Evolutionary conservation across 1,284 basidiomycete genomes (phyloP).

Genomic region (Vanrija sp.): DNA sequence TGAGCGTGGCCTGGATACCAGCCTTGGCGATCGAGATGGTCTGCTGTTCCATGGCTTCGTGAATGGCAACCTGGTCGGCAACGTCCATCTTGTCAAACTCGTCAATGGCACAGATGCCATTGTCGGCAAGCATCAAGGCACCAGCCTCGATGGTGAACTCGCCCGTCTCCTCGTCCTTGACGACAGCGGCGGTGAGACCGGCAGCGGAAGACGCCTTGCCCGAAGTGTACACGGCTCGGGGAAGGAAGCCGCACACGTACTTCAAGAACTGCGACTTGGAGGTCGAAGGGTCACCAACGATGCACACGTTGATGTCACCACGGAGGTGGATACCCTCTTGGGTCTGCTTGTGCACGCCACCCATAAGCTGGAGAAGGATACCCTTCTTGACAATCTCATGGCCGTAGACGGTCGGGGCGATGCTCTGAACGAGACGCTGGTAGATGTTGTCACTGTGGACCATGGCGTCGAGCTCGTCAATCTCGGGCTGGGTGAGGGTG

Average conservation of each 20-base stretch:
- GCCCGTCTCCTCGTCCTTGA: conserved; percentile 97
- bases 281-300: conserved; percentile 94
- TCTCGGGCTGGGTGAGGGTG: conserved; percentile 86
- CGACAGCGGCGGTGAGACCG: conserved; percentile 96
- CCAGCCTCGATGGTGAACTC: conserved; percentile 99
- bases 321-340: conserved; percentile 93
- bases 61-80: conserved; percentile 96
- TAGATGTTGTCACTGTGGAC: conserved; percentile 92
- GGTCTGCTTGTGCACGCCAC: conserved; percentile 98
- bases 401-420: conserved; percentile 97
- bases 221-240: conserved; percentile 96
- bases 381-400: conserved; percentile 99
- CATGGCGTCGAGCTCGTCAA: conserved; percentile 91
- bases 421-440: conserved; percentile 84
- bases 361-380: conserved; percentile 94
- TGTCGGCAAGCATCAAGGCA: conserved; percentile 98
- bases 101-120: conserved; percentile 98
- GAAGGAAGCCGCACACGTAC: conserved; percentile 98
- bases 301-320: conserved; percentile 98
- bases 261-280: conserved; percentile 99
- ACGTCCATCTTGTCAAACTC: conserved; percentile 99
- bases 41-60: conserved; percentile 99
- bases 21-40: conserved; percentile 99
- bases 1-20: conserved; percentile 96
- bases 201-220: conserved; percentile 98